Evolutionary conservation across 352 stramenopile species (phyloP).

Genomic region (Globisporangium spinosum): DNA sequence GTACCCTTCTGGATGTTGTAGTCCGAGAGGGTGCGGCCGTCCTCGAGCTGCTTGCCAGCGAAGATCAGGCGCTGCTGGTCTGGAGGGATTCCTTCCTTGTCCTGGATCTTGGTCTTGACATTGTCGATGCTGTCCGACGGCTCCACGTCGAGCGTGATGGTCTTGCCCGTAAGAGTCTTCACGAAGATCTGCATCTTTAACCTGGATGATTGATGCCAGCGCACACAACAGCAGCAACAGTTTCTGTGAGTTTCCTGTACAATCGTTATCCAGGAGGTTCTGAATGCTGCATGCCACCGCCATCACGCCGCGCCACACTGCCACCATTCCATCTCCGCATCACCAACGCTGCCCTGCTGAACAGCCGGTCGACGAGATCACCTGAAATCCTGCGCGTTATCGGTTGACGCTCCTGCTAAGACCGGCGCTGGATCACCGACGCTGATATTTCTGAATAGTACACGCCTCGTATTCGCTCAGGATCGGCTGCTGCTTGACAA

Average conservation of each 20-base stretch:
- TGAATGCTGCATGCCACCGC: not conserved
- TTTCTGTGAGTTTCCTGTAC: too few species aligned
- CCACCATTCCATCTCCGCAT: not conserved
- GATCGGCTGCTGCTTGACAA: not conserved
- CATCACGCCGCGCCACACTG: not conserved
- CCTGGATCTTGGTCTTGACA: conserved; percentile 96
- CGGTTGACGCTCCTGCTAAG: not conserved
- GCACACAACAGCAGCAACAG: conserved; percentile 1
- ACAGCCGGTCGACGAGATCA: not conserved
- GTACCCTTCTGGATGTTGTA: conserved; percentile 94
- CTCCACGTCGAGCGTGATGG: conserved; percentile 96
- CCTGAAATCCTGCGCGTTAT: not conserved
- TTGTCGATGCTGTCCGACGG: conserved; percentile 97
- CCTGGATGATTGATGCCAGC: conserved; percentile 14
- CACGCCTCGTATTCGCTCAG: not conserved
- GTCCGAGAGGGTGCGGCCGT: conserved; percentile 91
- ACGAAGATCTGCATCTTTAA: conserved; percentile 96
- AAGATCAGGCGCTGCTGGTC: conserved; percentile 98
- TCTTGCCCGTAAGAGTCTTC: conserved; percentile 97
- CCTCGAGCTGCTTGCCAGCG: conserved; percentile 99
- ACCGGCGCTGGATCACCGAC: not conserved
- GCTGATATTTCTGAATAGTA: not conserved
- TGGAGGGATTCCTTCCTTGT: conserved; percentile 92
- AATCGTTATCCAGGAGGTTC: not conserved
- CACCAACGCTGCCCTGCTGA: not conserved